Evolutionary conservation across 768 basidiomycete genomes (phyloP).

Genomic region (Gyrodon lividus): DNA sequence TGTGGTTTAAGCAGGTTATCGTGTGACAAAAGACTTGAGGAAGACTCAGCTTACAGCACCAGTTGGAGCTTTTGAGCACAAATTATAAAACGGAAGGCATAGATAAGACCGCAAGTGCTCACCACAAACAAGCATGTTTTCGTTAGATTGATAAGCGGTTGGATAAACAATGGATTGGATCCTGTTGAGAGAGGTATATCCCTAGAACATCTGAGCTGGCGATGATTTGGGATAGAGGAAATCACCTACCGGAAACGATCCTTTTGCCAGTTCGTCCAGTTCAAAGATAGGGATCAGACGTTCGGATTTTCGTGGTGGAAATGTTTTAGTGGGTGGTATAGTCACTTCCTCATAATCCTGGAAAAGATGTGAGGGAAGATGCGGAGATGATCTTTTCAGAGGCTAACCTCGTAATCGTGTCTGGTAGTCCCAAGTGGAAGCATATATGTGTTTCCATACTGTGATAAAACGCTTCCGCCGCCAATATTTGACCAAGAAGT

Average conservation of each 20-base stretch:
- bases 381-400: neutral
- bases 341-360: slow-evolving; percentile 89
- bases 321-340: slow-evolving; percentile 77
- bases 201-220: slow-evolving; percentile 42
- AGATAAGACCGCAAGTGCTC: slow-evolving; percentile 1
- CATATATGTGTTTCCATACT: slow-evolving; percentile 73
- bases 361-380: slow-evolving; percentile 6
- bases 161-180: slow-evolving; percentile 95
- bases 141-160: slow-evolving; percentile 91
- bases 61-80: slow-evolving; percentile 71
- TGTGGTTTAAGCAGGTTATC: slow-evolving; percentile 31
- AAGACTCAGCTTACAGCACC: slow-evolving; percentile 71
- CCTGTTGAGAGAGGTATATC: slow-evolving; percentile 84
- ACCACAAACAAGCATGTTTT: slow-evolving; percentile 81
- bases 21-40: neutral
- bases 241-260: slow-evolving; percentile 76
- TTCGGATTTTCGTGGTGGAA: slow-evolving; percentile 74
- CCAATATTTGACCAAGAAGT: slow-evolving; percentile 58
- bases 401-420: slow-evolving; percentile 59
- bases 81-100: neutral
- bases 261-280: slow-evolving; percentile 72
- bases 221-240: neutral
- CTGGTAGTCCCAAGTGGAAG: slow-evolving; percentile 83
- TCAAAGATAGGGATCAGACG: slow-evolving; percentile 68
- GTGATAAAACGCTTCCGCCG: slow-evolving; percentile 61